Base-by-base conservation (phyloP, 2,329 filamentous ascomycete species). In the Ophiocordyceps camponoti-leonardi region DNA sequence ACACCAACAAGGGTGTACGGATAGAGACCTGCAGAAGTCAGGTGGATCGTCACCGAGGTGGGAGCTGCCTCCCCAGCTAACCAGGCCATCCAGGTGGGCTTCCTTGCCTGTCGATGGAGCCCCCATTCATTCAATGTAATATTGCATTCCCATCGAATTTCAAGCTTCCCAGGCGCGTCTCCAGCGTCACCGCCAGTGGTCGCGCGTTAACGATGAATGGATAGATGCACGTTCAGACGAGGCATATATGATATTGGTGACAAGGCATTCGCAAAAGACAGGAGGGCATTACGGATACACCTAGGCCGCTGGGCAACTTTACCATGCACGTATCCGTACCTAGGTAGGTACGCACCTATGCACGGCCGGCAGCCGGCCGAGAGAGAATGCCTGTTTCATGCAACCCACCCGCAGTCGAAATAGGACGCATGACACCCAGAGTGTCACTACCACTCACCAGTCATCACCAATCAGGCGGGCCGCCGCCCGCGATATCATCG, bases 381-480 rank as follows among this genome's bases (percentile, higher is more conserved):
- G 11, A 19, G 18, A 18, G 7, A 11, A n/a, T 39, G 18, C 35
- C 33, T 16, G 33, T 37, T n/a, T 44, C 23, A 39, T 44, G 43
- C 43, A 39, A 39, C 35, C 33, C 43, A 23, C 43, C 37, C 19
- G 22, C 20, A 20, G 44, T 48, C 45, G 37, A 42, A 31, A 42
- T 44, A 44, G 45, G 43, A 50, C 52, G 50, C 52, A 53, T 52
- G 52, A 51, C 51, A 51, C 48, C 43, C 44, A 28, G n/a, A n/a
- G n/a, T n/a, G n/a, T n/a, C n/a, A n/a, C n/a, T 43, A 28, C 35
- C 26, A 28, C 7, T 6, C 26, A 28, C 5, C n/a, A 28, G 18
- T 19, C n/a, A 39, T 2, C 10, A 18, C 35, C 11, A n/a, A 18
- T 19, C 31, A n/a, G 31, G 12, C 7, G 31, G 31, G 12, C 14